Evolutionary conservation across 139 green algal genomes (phyloP), one percentile per base, ranked within the genome.

Genomic region (Pseudopediastrum boryanum): DNA sequence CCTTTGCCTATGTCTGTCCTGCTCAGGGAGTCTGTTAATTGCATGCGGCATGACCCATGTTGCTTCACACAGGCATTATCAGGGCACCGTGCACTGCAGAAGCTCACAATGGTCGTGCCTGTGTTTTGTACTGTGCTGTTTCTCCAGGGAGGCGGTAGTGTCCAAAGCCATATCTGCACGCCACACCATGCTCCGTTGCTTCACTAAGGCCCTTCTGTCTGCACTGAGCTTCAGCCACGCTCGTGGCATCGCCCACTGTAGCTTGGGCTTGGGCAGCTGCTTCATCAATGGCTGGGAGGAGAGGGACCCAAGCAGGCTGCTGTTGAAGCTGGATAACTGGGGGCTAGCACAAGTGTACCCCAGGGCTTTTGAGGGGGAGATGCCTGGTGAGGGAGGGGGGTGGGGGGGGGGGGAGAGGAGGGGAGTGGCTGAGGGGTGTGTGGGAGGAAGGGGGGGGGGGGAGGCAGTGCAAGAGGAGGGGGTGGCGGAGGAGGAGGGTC

Each of bases 321-420:
- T 93, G 23, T 82, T 74, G 48, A 88, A 85, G 1, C 87, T 91
- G 31, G 84, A 92, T 46, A 89, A 94, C 74, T 73, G 67, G 63
- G 63, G 76, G 1, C 76, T 82, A n/a, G 76, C 76, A 9, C 29
- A 39, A 27, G 36, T 82, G 31, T 69, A 76, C 23, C 23, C 36
- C 4, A 38, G 50, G 12, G 65, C 64, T 16, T 4, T 75, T 38
- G 62, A 75, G 74, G 31, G 36, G 54, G 25, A 10, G 54, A 29
- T 10, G 23, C 16, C 44, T 44, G 12, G 9, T n/a, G 62, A 10
- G 8, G 16, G 62, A 13, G 62, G 5, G 12, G n/a, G 12, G 33
- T 16, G 8, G 16, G n/a, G 27, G 6, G 62, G 8, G 13, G 62
- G 12, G 19, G 58, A 25, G 10, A 27, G 9, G 19, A 27, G 13